phyloP scores from a whole-genome alignment of 129 eudicot species.

The Sambucus nigra region DNA sequence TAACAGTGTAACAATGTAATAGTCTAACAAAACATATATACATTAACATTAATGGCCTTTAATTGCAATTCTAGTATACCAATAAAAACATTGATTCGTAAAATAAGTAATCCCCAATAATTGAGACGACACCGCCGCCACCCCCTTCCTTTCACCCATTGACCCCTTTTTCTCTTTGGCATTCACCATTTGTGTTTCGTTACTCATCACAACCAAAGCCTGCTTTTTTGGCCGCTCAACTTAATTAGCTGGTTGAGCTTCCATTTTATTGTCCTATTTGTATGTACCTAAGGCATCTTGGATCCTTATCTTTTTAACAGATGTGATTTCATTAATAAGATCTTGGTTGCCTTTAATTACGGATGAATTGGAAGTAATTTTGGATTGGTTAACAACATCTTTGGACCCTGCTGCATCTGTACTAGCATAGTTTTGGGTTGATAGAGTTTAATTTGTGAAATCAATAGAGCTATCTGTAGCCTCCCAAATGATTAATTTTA shows the following conservation, averaged over 20 bases:
- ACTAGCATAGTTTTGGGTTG: constrained; percentile 6
- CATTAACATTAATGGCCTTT: too few species aligned
- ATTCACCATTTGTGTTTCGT: constrained; percentile 12
- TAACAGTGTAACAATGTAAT: too few species aligned
- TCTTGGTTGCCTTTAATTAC: not conserved
- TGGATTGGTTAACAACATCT: constrained; percentile 7
- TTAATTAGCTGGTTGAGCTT: not conserved
- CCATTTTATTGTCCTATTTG: not conserved
- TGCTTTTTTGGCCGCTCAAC: not conserved
- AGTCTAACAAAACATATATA: too few species aligned
- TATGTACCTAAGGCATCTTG: not conserved
- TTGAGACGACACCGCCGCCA: constrained; percentile 6
- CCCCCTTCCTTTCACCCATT: not conserved
- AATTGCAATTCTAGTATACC: too few species aligned
- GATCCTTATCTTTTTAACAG: not conserved
- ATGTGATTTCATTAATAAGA: not conserved
- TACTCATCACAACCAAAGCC: not conserved
- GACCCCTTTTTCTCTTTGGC: constrained; percentile 6
- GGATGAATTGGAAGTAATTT: not conserved
- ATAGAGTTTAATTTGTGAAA: constrained; percentile 16
- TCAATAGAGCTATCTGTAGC: constrained; percentile 17
- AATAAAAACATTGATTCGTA: too few species aligned
- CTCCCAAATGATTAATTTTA: constrained; percentile 18
- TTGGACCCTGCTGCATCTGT: constrained; percentile 21
- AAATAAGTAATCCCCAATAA: too few species aligned